Evolutionary conservation across 1,284 basidiomycete species (phyloP).

Genomic region (Irpex rosettiformis): DNA sequence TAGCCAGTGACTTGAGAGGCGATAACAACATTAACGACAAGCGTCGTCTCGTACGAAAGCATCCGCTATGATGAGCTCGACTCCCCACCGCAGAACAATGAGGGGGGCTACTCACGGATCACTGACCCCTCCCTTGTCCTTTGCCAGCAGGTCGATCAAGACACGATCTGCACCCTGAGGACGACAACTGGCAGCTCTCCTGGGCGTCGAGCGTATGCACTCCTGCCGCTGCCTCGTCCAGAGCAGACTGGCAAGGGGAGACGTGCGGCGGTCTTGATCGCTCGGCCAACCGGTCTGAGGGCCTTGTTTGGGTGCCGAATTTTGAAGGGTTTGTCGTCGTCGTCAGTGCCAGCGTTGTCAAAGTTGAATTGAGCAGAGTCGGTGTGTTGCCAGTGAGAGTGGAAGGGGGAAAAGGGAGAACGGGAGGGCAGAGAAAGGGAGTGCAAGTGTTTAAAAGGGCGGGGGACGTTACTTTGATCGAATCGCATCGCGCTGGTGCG

Average conservation of each 20-base stretch:
- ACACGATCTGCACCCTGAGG: slow-evolving; percentile 63
- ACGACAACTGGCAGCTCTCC: slow-evolving; percentile 66
- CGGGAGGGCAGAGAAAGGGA: too few relatives aligned
- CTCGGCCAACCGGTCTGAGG: slow-evolving; percentile 41
- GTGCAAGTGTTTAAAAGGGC: too few relatives aligned
- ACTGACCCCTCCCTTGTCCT: slow-evolving; percentile 62
- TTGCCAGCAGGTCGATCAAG: slow-evolving; percentile 59
- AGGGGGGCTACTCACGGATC: slow-evolving; percentile 59
- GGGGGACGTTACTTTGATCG: too few relatives aligned
- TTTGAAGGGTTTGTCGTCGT: too few relatives aligned
- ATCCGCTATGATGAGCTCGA: not conserved
- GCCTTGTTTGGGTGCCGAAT: slow-evolving; percentile 36
- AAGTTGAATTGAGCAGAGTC: too few relatives aligned
- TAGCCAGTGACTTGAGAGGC: not conserved
- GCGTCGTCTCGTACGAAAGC: too few relatives aligned
- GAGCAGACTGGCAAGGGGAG: slow-evolving; percentile 40
- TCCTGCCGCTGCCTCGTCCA: slow-evolving; percentile 33
- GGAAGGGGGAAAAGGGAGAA: too few relatives aligned
- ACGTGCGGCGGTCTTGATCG: slow-evolving; percentile 41
- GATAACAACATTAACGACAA: not conserved
- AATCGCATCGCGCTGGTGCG: too few relatives aligned
- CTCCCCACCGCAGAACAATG: not conserved
- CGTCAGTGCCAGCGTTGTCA: too few relatives aligned
- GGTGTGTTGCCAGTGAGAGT: too few relatives aligned
- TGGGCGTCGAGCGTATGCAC: slow-evolving; percentile 44